Evolutionary conservation across 148 eudicot genomes (phyloP).

Genomic region (Diospyros kaki): DNA sequence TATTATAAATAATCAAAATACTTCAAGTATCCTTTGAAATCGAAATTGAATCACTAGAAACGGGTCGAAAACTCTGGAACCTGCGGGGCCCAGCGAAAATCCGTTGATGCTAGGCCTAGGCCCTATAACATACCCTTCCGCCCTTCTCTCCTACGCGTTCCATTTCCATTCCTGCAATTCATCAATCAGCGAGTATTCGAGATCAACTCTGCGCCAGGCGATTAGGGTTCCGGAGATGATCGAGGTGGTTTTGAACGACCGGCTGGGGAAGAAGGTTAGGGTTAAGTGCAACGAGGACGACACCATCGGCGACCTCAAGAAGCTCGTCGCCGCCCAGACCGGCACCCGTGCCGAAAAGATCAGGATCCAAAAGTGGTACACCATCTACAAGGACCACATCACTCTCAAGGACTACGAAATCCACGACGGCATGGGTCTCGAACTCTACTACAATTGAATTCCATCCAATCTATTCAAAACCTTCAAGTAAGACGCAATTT

Average conservation of each 20-base stretch:
- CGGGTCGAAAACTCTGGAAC: not conserved
- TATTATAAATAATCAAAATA: too few relatives aligned
- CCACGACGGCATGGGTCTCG: slow-evolving; percentile 8
- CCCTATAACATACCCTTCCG: too few relatives aligned
- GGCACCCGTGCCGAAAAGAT: slow-evolving; percentile 1
- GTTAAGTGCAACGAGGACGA: slow-evolving; percentile 11
- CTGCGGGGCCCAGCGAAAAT: not conserved
- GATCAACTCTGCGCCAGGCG: too few relatives aligned
- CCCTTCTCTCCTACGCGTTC: too few relatives aligned
- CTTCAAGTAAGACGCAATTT: too few relatives aligned
- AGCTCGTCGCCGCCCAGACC: slow-evolving; percentile 10
- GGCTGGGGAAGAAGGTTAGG: slow-evolving; percentile 10
- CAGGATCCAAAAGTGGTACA: slow-evolving; percentile 14
- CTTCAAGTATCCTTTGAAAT: too few relatives aligned
- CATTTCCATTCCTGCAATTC: too few relatives aligned
- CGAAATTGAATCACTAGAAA: not conserved
- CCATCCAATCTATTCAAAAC: too few relatives aligned
- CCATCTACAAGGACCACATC: slow-evolving; percentile 11
- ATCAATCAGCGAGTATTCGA: too few relatives aligned
- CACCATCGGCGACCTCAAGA: slow-evolving; percentile 12
- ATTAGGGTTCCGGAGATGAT: slow-evolving; percentile 5
- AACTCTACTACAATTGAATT: slow-evolving; percentile 7
- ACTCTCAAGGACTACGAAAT: slow-evolving; percentile 12
- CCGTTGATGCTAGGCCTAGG: too few relatives aligned
- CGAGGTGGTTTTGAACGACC: slow-evolving; percentile 9